Base-by-base conservation (phyloP, 129 eudicot genomes). In the Flaveria linearis region DNA sequence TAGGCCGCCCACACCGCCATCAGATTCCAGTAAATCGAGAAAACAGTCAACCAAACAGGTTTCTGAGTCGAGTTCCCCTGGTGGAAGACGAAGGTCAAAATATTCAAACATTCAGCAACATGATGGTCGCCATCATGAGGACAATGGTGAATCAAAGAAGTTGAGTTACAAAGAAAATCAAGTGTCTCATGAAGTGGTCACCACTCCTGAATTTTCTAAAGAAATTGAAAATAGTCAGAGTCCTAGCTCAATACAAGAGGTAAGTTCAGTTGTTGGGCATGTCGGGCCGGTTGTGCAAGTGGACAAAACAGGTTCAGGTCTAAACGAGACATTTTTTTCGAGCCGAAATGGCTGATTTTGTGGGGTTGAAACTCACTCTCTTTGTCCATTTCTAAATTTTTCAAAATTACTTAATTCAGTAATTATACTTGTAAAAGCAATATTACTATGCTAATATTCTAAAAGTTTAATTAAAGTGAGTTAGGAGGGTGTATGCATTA, bases 1-100 rank as follows among this genome's bases (percentile, higher is more conserved):
- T 62, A 87, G 95, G 42, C 92, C 97, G 30, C 96, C 98, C 47
- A 90, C 89, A 30, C 85, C 94, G 43, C 91, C 93, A 36, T 56
- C 82, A 30, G 93, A 90, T 84, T 81, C 87, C 17, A 82, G 75
- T 82, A 93, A 82, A 71, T 23, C 76, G 57, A 84, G 82, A 80
- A 90, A 81, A 76, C 91, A 82, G 70, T 42, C 85, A 25, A 70
- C 76, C 74, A 84, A 79, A 76, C 91, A 84, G 83, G 84, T 76
- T 63, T 12, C 73, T n/a, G 98, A 91, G 76, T 81, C 87, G 9
- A 88, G 70, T 79, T 94, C 98, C 26, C 96, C 98, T 4, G 93
- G 97, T 55, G 98, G 97, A 57, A 84, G 91, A 83, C 86, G 90
- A 20, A 75, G 93, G 73, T 79, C 86, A 22, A 94, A 85, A 81